Base-by-base conservation (phyloP, 2,329 filamentous ascomycete genomes). In the Macrophomina pseudophaseolina region DNA sequence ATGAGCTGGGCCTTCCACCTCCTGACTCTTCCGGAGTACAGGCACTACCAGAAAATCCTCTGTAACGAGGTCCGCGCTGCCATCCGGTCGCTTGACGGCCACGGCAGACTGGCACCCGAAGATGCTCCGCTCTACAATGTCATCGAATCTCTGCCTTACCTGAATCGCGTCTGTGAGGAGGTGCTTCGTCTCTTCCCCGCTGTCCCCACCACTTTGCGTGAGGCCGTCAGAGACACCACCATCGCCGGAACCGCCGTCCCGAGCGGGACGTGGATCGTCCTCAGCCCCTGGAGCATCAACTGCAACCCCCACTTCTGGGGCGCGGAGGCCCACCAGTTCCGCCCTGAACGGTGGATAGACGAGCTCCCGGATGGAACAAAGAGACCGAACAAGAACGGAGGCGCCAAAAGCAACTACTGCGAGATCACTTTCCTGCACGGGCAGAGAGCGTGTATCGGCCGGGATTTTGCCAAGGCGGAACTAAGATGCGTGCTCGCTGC, bases 1-100 rank as follows among this genome's bases (percentile, higher is more conserved):
- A 82, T 93, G 76, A 88, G 87, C 18, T 93, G 90, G 89, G 86
- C 88, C 5, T 76, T 88, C 35, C 91, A 91, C 74, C 79, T 88
- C 58, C 84, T 93, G n/a, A 86, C 85, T 71, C 82, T 84, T 28
- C 77, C 91, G 71, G 87, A 85, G 0, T 83, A 88, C 1, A 80
- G 91, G 3, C 90, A 93, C 77, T 77, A 76, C 33, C 83, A 84
- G 5, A n/a, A 35, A 16, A 33, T 33, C 6, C 85, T 94, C 3
- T 88, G 91, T 18, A 79, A 83, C 11, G 91, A 93, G 75, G 77
- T 93, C 53, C 86, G 86, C 67, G 67, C 59, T 35, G 64, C 18
- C 67, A n/a, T 42, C 40, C 32, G 28, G 8, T 4, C 30, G 46
- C 23, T 68, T 64, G 38, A 12, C 12, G 42, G 35, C 16, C 28